These are phyloP conservation scores for Paraphaeosphaeria minitans DNA, from an alignment of 2,329 filamentous ascomycete species.

Conservation along the genomic window DNA sequence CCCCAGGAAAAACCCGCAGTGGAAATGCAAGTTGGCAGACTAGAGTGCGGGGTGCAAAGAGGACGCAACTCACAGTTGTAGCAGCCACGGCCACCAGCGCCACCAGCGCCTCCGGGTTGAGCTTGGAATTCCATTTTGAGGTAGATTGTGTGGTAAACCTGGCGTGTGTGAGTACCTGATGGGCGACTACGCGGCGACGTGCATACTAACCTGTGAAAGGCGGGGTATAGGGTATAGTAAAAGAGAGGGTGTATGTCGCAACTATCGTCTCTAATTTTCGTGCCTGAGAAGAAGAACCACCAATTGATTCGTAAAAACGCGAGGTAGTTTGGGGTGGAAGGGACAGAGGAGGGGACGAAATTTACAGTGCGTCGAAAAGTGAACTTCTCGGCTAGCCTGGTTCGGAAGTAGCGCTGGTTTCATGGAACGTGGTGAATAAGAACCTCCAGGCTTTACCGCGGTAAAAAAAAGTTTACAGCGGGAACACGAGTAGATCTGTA, in stretches of 20 bases:
- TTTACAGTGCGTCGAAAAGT: constrained; percentile 7
- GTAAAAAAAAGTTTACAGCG: neutral
- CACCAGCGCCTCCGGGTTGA: constrained; percentile 40
- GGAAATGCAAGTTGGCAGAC: neutral
- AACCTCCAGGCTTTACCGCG: neutral
- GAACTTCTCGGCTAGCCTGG: neutral
- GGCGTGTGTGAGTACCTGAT: constrained; percentile 24
- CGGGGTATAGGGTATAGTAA: constrained; percentile 18
- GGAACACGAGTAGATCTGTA: neutral
- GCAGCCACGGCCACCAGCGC: constrained; percentile 47
- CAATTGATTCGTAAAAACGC: constrained; percentile 20
- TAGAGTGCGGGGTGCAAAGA: constrained; percentile 8
- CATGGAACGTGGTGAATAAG: constrained; percentile 7
- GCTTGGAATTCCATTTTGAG: constrained; percentile 46
- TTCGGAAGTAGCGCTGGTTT: constrained; percentile 1
- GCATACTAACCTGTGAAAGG: constrained; percentile 32
- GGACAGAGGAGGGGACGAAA: constrained; percentile 28
- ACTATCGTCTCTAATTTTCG: constrained; percentile 18
- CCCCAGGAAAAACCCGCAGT: constrained; percentile 6
- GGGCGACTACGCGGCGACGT: constrained; percentile 12
- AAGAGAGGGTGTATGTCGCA: constrained; percentile 25
- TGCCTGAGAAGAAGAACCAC: constrained; percentile 13
- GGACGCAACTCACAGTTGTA: constrained; percentile 48
- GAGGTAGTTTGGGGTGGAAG: constrained; percentile 20
- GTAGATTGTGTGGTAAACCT: constrained; percentile 30